Conservation (phyloP, 306 rosid genomes). For the Dalbergia cochinchinensis region DNA sequence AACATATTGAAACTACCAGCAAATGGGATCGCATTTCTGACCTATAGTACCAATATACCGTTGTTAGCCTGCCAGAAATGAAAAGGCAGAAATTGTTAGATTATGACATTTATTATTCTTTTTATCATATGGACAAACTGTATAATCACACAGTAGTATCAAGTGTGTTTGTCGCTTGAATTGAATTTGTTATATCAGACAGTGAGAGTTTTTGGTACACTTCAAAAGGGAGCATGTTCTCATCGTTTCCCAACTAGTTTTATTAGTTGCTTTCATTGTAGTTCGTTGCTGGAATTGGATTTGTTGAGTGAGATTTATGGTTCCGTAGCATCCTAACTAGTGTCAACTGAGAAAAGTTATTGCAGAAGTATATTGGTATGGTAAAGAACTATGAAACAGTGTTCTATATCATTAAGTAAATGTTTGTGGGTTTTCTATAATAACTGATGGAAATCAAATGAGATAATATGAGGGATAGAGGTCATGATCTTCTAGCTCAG, state of each 20-base stretch:
- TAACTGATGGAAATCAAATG: too few species aligned
- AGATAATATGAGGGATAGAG: too few species aligned
- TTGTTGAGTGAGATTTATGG: too few species aligned
- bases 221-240: conserved; percentile 6
- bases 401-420: too few species aligned
- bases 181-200: conserved; percentile 41
- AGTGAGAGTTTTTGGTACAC: conserved; percentile 32
- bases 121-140: conserved; percentile 46
- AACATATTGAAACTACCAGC: too few species aligned
- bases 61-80: conserved; percentile 50
- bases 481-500: too few species aligned
- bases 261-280: not conserved
- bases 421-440: too few species aligned
- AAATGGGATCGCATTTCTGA: conserved; percentile 36
- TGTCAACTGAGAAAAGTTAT: too few species aligned
- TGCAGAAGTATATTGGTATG: too few species aligned
- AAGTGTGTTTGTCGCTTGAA: conserved; percentile 44
- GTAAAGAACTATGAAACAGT: too few species aligned
- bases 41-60: conserved; percentile 45
- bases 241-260: not conserved
- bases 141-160: conserved; percentile 46
- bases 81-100: conserved; percentile 48
- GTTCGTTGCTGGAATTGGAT: not conserved
- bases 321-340: too few species aligned
- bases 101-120: conserved; percentile 55